Evolutionary conservation across 2,329 filamentous ascomycete genomes (phyloP), one percentile per base, ranked within the genome.

Genomic region (Hymenoscyphus scutula): DNA sequence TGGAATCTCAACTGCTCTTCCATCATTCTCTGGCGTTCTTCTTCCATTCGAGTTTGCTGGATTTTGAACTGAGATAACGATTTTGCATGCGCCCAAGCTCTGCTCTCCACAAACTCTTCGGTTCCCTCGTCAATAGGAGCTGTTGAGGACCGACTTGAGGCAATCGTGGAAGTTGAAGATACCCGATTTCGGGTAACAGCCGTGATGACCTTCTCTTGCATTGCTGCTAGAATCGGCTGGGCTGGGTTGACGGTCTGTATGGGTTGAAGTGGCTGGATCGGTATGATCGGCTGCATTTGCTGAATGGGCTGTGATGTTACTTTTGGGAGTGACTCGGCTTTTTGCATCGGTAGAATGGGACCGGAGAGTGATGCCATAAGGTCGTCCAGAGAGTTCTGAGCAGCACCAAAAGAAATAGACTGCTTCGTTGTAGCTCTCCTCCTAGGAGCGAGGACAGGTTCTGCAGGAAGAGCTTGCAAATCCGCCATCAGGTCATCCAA

Each of bases 41-140:
- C 27, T 17, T 68, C 65, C 64, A 68, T 68, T 34, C 59, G 54
- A 27, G 66, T 64, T 27, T 63, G 64, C 25, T 68, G 62, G 0
- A 62, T n/a, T 7, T 56, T 53, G 19, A 67, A 64, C 23, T 57
- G 37, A 19, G 56, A 58, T n/a, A 58, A 30, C 11, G 25, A 27
- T 30, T 25, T 38, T 2, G 38, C 56, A 27, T 64, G 34, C 29
- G 51, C 55, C 53, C 63, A 23, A 25, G 58, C 53, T 58, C 64
- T 13, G 51, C 64, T 51, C 59, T 62, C 38, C 17, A 58, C 38
- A 13, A 58, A 37, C 6, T 58, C 56, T 11, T 48, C 38, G 5
- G 2, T n/a, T 41, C 38, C 53, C 17, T 57, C 56, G 25, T 60
- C 61, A 27, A n/a, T n/a, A n/a, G n/a, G n/a, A n/a, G 5, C n/a